Base-by-base conservation (phyloP, 2,329 filamentous ascomycete genomes). In the Annulohypoxylon truncatum region DNA sequence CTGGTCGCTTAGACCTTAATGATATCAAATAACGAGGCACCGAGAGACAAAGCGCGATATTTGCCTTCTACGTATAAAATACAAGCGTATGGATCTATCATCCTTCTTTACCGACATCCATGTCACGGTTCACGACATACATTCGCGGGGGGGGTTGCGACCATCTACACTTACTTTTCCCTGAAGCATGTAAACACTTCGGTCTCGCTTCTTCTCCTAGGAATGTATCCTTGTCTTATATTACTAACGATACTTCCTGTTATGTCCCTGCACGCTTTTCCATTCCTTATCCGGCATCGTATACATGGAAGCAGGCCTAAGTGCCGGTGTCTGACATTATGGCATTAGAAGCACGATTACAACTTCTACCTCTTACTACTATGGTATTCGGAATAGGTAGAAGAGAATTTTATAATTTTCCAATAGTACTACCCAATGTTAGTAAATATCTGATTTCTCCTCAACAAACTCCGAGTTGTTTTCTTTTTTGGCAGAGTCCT, bases 281-380 rank as follows among this genome's bases (percentile, higher is more conserved):
- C 44, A 54, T 64, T 56, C 55, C 55, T 58, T 35, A 51, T 59
- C 33, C 42, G 54, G 61, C 38, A 59, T 35, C 44, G 9, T 47
- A 61, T 20, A 42, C 15, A 10, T 48, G 26, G 28, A 29, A 31
- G 40, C 28, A 48, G 40, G 31, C 33, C 20, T 48, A 55, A 42
- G 47, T 40, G n/a, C 55, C 47, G 40, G 22, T 44, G 26, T 54
- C 61, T 53, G 46, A 55, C 26, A 26, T 42, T 38, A 40, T 15
- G n/a, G 18, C 18, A 31, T 46, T 50, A 31, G 29, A 29, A 20
- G 42, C 52, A 38, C 42, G 18, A 18, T 24, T 24, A 40, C 31
- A 58, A 58, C 18, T n/a, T n/a, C n/a, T 26, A 29, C 20, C 18
- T 42, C 38, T 13, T n/a, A n/a, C 35, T 15, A 6, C 38, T 10